These are phyloP conservation scores for Xylariaceae sp. DNA, from an alignment of 2,329 filamentous ascomycete genomes.

Conservation along the genomic window DNA sequence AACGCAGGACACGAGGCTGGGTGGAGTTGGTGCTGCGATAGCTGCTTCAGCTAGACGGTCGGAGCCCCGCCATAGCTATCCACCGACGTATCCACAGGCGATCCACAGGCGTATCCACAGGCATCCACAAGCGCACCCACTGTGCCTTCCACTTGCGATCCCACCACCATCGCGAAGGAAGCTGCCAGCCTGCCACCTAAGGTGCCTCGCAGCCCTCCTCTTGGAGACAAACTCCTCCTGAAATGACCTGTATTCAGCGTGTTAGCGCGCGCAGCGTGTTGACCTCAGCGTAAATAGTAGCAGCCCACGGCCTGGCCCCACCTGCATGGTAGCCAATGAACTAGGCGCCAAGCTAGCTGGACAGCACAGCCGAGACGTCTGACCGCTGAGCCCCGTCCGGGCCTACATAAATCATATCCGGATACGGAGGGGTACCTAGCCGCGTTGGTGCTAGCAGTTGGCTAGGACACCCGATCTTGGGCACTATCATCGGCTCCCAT, in stretches of 20 bases:
- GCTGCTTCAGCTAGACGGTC: background rate
- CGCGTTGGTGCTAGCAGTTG: background rate
- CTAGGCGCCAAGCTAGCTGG: background rate
- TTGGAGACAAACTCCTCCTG: background rate
- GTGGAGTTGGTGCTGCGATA: constrained; percentile 3
- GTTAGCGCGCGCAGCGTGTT: background rate
- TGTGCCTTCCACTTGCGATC: no score
- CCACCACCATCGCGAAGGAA: no score
- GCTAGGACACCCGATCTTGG: background rate
- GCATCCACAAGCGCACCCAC: no score
- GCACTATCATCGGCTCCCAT: background rate
- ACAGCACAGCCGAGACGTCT: background rate
- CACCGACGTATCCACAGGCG: background rate
- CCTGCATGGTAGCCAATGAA: background rate
- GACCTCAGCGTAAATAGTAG: background rate
- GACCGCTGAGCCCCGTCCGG: constrained; percentile 1
- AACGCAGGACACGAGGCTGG: constrained; percentile 5
- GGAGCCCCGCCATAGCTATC: constrained; percentile 11
- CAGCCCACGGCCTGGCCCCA: background rate
- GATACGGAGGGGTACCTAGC: background rate
- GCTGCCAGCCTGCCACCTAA: background rate
- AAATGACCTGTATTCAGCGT: constrained; percentile 5
- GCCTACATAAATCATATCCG: background rate
- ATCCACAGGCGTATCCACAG: background rate
- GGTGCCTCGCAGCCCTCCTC: background rate